These are phyloP conservation scores for Quillaja saponaria DNA, from an alignment of 306 rosid species.

Conservation along the genomic window DNA sequence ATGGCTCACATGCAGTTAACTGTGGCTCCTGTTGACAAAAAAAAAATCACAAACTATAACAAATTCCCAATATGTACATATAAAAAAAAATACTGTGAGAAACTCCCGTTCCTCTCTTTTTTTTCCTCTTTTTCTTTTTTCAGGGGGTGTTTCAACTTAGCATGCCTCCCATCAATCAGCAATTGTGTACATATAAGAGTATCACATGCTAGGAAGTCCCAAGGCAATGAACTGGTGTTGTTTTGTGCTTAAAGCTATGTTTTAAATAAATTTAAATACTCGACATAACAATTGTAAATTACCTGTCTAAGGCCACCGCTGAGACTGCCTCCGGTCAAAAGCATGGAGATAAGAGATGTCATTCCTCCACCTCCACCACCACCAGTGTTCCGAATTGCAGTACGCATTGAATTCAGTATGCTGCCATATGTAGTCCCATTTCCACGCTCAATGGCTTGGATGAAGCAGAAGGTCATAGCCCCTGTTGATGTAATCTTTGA, in stretches of 20 bases:
- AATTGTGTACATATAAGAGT: too few relatives aligned
- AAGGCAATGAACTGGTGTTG: too few relatives aligned
- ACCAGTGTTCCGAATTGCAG: conserved; percentile 62
- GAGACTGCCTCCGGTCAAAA: conserved; percentile 61
- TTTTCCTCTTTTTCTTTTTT: too few relatives aligned
- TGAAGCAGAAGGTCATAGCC: conserved; percentile 96
- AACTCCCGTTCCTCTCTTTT: too few relatives aligned
- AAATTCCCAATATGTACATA: not conserved
- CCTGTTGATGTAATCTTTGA: conserved; percentile 95
- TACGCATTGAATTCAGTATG: conserved; percentile 79
- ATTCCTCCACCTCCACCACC: conserved; percentile 51
- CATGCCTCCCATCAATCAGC: too few relatives aligned
- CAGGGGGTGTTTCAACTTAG: too few relatives aligned
- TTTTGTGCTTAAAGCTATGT: too few relatives aligned
- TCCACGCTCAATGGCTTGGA: conserved; percentile 90
- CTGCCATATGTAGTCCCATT: conserved; percentile 79
- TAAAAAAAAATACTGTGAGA: too few relatives aligned
- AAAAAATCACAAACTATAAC: conserved; percentile 8
- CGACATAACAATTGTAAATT: not conserved
- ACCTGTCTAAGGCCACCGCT: conserved; percentile 69
- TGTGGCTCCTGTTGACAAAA: conserved; percentile 84
- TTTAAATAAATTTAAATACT: not conserved
- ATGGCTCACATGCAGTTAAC: conserved; percentile 69
- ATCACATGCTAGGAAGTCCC: too few relatives aligned
- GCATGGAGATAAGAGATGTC: conserved; percentile 65